Base-by-base conservation (phyloP, 345 rosid genomes). In the Brassica carinata region DNA sequence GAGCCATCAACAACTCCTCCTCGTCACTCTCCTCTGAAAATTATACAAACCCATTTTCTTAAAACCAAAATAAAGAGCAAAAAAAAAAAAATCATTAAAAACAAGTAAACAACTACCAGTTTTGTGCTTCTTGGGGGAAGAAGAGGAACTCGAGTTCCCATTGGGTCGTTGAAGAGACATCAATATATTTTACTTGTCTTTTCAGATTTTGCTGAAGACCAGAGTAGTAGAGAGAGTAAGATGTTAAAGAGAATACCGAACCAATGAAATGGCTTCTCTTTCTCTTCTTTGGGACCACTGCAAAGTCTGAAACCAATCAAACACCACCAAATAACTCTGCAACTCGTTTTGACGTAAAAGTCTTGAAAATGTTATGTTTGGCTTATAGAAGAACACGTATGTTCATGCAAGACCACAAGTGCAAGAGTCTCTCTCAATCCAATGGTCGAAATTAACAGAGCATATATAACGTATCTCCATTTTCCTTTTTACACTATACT, bases 1-100 rank as follows among this genome's bases (percentile, higher is more conserved):
- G 97, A 45, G 90, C 94, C 71, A 81, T 88, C 73, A 87, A 87
- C 77, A 88, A 76, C 74, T 90, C 97, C 43, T 90, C 97, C 53
- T 87, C 94, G 36, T 91, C 97, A 76, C 88, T 87, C 36, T 90
- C 97, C 82, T 89, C 96, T 33, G 64, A 18, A 17, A 30, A 7
- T 33, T 23, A 65, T 5, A 77, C 8, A 67, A 19, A 40, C 67
- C 19, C 70, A 51, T 26, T 11, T 31, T 73, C 69, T 9, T 31
- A 40, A 19, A 33, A 18, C 6, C 36, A 55, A 15, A 23, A 7
- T 0, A 45, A n/a, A 11, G 0, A 9, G 18, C 3, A 2, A 2
- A 15, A 27, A 10, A 4, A 18, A 58, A 26, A 26, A 9, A 23
- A 0, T 62, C 34, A 27, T 13, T 13, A 27, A 27, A 43, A 58